phyloP scores from a whole-genome alignment of 2,329 filamentous ascomycete species.

The Coniella lustricola region DNA sequence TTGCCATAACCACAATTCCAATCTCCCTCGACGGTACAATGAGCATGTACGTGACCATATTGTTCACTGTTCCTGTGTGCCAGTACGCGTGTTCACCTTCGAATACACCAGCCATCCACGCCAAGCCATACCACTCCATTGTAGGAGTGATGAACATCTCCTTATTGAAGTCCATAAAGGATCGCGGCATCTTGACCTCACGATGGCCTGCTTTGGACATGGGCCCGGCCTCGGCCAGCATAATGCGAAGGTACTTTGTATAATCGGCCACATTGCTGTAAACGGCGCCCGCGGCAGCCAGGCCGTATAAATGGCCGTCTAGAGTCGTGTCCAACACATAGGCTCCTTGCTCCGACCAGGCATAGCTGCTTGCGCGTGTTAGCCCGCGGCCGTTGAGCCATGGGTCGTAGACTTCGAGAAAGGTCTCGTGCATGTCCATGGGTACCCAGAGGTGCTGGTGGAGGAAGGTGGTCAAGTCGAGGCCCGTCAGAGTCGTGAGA shows the following conservation, averaged over 20 bases:
- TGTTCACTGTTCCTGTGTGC: conserved; percentile 11
- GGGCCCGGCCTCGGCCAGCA: conserved; percentile 24
- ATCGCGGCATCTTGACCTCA: conserved; percentile 20
- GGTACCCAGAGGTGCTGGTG: conserved; percentile 36
- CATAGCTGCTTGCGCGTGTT: conserved; percentile 28
- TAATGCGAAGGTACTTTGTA: conserved; percentile 26
- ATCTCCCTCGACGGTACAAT: conserved; percentile 16
- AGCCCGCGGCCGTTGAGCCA: background rate
- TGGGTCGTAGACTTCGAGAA: conserved; percentile 27
- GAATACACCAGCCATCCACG: conserved; percentile 15
- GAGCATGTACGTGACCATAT: conserved; percentile 16
- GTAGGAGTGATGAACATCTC: conserved; percentile 4
- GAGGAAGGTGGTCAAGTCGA: conserved; percentile 33
- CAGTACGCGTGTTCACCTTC: conserved; percentile 15
- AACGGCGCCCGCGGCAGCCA: conserved; percentile 36
- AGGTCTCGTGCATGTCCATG: conserved; percentile 39
- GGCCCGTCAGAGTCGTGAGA: conserved; percentile 35
- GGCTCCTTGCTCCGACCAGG: conserved; percentile 25
- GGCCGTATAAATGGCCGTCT: conserved; percentile 24
- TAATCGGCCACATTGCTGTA: conserved; percentile 34
- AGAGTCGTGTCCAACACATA: conserved; percentile 22
- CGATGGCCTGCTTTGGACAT: conserved; percentile 22
- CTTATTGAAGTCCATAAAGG: conserved; percentile 2
- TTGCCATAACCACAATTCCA: conserved; percentile 15
- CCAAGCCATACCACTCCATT: conserved; percentile 11